Conservation (phyloP, 2,329 filamentous ascomycete genomes). For the Calonectria pteridis region DNA sequence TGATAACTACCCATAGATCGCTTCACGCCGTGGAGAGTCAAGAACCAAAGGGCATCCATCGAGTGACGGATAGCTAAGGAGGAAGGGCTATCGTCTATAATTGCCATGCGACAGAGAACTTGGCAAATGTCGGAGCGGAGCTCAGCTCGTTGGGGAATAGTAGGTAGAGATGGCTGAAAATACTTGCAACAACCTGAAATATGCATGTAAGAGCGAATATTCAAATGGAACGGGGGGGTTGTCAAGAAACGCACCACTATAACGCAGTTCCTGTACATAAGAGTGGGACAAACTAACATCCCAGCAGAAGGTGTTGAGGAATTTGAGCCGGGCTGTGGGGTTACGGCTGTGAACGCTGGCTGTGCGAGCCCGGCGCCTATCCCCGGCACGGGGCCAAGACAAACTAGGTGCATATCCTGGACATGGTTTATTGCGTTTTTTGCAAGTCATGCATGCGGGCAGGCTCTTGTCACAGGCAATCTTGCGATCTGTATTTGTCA, state of each 20-base stretch:
- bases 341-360: background rate
- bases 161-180: background rate
- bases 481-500: background rate
- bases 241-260: background rate
- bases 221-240: fast-evolving
- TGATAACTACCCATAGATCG: background rate
- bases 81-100: background rate
- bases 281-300: background rate
- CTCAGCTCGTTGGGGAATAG: no score
- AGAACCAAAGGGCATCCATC: background rate
- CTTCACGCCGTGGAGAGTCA: background rate
- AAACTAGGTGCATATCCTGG: background rate
- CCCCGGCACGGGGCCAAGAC: background rate
- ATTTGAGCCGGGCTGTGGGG: background rate
- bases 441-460: background rate
- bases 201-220: background rate
- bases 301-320: background rate
- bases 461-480: background rate
- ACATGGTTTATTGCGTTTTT: background rate
- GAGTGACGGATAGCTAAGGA: background rate
- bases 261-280: background rate
- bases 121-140: background rate
- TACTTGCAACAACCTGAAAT: background rate
- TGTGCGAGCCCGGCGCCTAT: background rate
- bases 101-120: background rate